Conservation (phyloP, 139 green algal species). For the Chlorella sp. region DNA sequence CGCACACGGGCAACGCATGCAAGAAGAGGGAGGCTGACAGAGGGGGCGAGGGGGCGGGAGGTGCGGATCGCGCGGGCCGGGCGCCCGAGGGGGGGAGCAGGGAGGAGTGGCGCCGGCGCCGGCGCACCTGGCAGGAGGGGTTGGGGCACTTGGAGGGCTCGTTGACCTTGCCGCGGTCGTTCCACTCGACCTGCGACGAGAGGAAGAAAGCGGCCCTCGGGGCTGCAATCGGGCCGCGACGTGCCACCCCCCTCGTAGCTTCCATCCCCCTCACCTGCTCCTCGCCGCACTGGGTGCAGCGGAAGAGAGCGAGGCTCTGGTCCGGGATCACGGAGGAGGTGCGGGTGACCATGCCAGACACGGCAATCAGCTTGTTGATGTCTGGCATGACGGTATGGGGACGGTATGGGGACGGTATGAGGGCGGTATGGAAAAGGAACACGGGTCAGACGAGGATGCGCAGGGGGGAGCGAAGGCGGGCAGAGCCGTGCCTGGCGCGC, state of each 20-base stretch:
- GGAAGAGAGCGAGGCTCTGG: slow-evolving; percentile 70
- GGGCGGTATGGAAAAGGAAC: no score
- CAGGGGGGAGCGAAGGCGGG: no score
- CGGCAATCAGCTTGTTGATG: slow-evolving; percentile 89
- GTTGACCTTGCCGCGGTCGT: slow-evolving; percentile 71
- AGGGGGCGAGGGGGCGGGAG: background rate
- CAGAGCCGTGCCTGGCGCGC: no score
- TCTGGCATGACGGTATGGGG: no score
- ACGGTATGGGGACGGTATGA: no score
- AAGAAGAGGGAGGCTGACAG: background rate
- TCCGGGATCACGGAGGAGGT: slow-evolving; percentile 91
- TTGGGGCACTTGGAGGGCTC: slow-evolving; percentile 77
- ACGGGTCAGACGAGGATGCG: no score
- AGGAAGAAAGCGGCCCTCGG: no score
- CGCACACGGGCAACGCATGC: background rate
- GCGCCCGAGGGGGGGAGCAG: background rate
- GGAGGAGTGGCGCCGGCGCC: background rate
- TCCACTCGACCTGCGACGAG: no score
- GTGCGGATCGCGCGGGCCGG: background rate
- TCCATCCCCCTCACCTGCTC: slow-evolving; percentile 36
- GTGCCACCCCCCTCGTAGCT: no score
- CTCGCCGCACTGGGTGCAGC: slow-evolving; percentile 44
- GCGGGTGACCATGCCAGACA: slow-evolving; percentile 96
- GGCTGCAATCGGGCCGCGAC: no score
- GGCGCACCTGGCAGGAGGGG: slow-evolving; percentile 50